These are phyloP conservation scores for Chamaecrista fasciculata DNA, from an alignment of 306 rosid species.

Conservation along the genomic window DNA sequence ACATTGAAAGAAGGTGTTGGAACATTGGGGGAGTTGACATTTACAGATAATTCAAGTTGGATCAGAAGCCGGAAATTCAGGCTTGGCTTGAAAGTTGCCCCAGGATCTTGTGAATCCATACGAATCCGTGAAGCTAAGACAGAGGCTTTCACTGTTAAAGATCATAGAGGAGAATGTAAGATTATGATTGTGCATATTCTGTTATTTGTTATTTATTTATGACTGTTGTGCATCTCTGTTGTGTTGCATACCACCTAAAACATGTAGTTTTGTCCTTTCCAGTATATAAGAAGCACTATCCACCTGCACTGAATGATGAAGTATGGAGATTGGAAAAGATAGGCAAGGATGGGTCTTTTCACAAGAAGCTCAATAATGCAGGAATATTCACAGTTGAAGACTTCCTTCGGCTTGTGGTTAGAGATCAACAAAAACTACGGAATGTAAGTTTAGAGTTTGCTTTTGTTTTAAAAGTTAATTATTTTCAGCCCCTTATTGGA, in stretches of 20 bases:
- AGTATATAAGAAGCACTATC: slow-evolving; percentile 99
- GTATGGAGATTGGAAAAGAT: slow-evolving; percentile 99
- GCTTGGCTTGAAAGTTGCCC: slow-evolving; percentile 83
- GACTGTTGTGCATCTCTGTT: background rate
- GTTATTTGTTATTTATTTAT: slow-evolving; percentile 5
- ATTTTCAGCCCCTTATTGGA: slow-evolving; percentile 23
- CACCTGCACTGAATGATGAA: slow-evolving; percentile 81
- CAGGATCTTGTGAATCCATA: slow-evolving; percentile 74
- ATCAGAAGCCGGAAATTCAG: slow-evolving; percentile 97
- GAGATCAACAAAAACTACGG: slow-evolving; percentile 72
- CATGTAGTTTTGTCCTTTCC: slow-evolving; percentile 31
- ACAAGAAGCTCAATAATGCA: slow-evolving; percentile 66
- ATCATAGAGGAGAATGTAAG: slow-evolving; percentile 99
- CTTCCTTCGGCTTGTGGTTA: slow-evolving; percentile 86
- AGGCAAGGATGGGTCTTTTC: slow-evolving; percentile 99
- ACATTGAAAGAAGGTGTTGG: slow-evolving; percentile 97
- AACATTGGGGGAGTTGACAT: slow-evolving; percentile 84
- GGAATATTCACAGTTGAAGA: slow-evolving; percentile 67
- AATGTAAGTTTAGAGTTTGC: slow-evolving; percentile 54
- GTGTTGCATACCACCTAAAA: background rate
- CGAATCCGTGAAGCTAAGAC: slow-evolving; percentile 96
- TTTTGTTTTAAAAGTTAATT: slow-evolving; percentile 27
- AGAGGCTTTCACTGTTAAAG: slow-evolving; percentile 97
- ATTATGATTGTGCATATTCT: slow-evolving; percentile 27
- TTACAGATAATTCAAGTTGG: slow-evolving; percentile 99